Evolutionary conservation across 1,139 yeast genomes (phyloP).

Genomic region (Zygotorulaspora mrakii): DNA sequence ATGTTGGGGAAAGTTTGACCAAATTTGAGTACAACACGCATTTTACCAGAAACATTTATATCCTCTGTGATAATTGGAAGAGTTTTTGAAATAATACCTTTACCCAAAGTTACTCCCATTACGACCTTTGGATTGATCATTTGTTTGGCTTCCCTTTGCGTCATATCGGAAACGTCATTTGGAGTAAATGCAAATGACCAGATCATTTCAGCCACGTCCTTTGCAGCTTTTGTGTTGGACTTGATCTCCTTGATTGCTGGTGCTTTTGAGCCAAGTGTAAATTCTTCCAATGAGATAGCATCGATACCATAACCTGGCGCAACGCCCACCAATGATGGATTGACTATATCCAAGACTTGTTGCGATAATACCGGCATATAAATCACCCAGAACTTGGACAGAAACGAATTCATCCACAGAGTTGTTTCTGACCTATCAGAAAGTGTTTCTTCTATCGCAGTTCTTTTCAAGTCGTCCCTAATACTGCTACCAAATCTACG

Average conservation of each 20-base stretch:
- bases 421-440: constrained; percentile 65
- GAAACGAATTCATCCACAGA: constrained; percentile 73
- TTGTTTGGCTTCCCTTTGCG: constrained; percentile 63
- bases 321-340: constrained; percentile 60
- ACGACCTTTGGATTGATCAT: constrained; percentile 77
- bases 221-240: constrained; percentile 65
- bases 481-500: constrained; percentile 69
- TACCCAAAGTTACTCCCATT: constrained; percentile 73
- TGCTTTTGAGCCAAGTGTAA: constrained; percentile 74
- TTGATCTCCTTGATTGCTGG: constrained; percentile 69
- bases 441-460: constrained; percentile 54
- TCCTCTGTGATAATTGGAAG: constrained; percentile 73
- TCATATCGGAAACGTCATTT: constrained; percentile 77
- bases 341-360: constrained; percentile 64
- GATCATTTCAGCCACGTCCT: constrained; percentile 70
- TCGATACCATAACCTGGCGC: constrained; percentile 84
- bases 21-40: constrained; percentile 62
- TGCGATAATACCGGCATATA: constrained; percentile 85
- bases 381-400: constrained; percentile 79
- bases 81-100: constrained; percentile 70
- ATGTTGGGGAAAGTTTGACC: constrained; percentile 70
- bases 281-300: constrained; percentile 65
- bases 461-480: constrained; percentile 69
- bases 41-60: constrained; percentile 68
- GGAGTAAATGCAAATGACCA: constrained; percentile 81